Conservation (phyloP, 2,329 filamentous ascomycete species). For the Diatrype stigma region DNA sequence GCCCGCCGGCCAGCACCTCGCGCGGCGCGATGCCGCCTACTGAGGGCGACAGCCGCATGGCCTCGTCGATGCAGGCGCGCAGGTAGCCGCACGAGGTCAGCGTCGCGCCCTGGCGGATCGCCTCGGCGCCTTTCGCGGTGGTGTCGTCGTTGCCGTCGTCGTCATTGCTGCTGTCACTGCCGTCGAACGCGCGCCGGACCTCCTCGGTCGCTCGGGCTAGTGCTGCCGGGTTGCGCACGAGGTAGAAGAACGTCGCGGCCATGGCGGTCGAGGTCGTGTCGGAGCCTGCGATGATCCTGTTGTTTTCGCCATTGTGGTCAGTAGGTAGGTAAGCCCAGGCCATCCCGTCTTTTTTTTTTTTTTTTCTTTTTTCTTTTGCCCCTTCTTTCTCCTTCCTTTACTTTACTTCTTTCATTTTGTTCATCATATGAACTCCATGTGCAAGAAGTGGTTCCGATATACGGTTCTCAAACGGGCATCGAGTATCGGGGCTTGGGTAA, state of each 20-base stretch:
- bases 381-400: background rate
- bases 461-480: too few species aligned
- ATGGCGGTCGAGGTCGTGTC: constrained; percentile 69
- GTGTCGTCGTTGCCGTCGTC: too few species aligned
- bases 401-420: background rate
- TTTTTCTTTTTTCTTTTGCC: too few species aligned
- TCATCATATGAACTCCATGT: too few species aligned
- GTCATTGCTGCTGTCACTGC: constrained; percentile 11
- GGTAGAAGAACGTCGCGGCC: constrained; percentile 60
- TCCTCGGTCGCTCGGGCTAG: constrained; percentile 46
- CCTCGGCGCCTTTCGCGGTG: too few species aligned
- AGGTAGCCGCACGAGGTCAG: constrained; percentile 54
- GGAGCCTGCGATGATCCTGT: constrained; percentile 63
- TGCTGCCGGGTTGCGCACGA: constrained; percentile 47
- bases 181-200: constrained; percentile 46
- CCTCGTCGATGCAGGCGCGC: constrained; percentile 61
- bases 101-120: constrained; percentile 48
- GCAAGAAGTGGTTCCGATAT: too few species aligned
- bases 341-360: too few species aligned
- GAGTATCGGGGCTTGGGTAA: too few species aligned
- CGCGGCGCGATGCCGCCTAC: constrained; percentile 58
- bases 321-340: too few species aligned
- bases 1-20: constrained; percentile 53
- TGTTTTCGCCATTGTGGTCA: background rate
- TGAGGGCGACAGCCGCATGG: constrained; percentile 59